phyloP scores from a whole-genome alignment of 164 flowering plant species.

The Aristolochia californica region DNA sequence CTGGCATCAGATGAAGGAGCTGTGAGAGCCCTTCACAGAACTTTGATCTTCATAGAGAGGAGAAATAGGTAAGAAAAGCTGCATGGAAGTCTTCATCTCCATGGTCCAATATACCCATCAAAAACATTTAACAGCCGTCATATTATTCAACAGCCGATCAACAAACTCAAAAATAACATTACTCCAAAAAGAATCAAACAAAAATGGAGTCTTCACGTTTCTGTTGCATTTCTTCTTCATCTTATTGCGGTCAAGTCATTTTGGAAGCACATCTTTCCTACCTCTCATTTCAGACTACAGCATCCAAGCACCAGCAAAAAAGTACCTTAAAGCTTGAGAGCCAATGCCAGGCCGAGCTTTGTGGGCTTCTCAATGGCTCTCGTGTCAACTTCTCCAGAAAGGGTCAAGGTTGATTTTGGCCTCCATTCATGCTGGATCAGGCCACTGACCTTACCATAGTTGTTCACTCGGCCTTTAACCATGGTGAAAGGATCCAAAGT shows the following conservation, averaged over 20 bases:
- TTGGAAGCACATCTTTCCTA: slow-evolving; percentile 1
- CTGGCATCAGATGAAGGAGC: too few species aligned
- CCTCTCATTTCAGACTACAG: not conserved
- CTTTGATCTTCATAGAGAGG: too few species aligned
- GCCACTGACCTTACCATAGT: slow-evolving; percentile 59
- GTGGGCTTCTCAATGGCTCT: slow-evolving; percentile 69
- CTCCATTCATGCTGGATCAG: slow-evolving; percentile 88
- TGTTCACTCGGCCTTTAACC: slow-evolving; percentile 67
- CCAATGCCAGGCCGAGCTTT: slow-evolving; percentile 72
- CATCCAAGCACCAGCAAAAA: not conserved
- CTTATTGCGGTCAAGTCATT: slow-evolving; percentile 21
- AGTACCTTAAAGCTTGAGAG: slow-evolving; percentile 55
- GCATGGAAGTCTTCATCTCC: too few species aligned
- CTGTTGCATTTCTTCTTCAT: not conserved
- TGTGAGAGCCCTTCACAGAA: too few species aligned
- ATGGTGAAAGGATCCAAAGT: slow-evolving; percentile 57
- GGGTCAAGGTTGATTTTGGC: slow-evolving; percentile 62
- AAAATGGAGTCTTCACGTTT: not conserved
- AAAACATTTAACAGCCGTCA: too few species aligned
- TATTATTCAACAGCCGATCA: too few species aligned
- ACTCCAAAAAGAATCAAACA: not conserved
- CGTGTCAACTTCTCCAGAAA: slow-evolving; percentile 79
- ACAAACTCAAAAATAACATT: not conserved
- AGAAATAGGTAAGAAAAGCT: too few species aligned
- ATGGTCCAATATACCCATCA: too few species aligned